Evolutionary conservation across 2,329 filamentous ascomycete genomes (phyloP).

Genomic region (Fusarium pilosicola): DNA sequence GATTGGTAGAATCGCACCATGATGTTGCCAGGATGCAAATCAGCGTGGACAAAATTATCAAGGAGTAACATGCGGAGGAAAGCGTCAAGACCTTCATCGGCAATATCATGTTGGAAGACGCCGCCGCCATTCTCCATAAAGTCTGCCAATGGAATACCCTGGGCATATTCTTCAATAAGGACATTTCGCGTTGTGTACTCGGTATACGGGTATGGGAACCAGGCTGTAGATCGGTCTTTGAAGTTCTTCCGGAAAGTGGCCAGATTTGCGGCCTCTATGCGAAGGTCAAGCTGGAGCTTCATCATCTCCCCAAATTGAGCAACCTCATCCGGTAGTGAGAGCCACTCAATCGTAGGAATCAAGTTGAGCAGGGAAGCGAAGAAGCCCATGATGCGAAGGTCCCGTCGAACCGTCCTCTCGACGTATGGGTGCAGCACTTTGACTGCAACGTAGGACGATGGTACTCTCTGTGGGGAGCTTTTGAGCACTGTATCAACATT

Average conservation of each 20-base stretch:
- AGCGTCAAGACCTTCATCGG: slow-evolving; percentile 92
- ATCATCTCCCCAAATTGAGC: slow-evolving; percentile 98
- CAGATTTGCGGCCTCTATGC: slow-evolving; percentile 93
- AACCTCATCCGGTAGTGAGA: slow-evolving; percentile 95
- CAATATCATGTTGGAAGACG: slow-evolving; percentile 92
- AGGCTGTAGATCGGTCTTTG: slow-evolving; percentile 87
- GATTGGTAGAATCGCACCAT: slow-evolving; percentile 99
- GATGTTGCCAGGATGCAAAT: slow-evolving; percentile 97
- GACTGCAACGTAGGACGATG: slow-evolving; percentile 91
- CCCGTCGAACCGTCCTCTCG: slow-evolving; percentile 88
- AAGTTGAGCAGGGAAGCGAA: slow-evolving; percentile 86
- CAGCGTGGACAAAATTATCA: slow-evolving; percentile 97
- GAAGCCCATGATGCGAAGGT: slow-evolving; percentile 92
- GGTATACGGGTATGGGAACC: slow-evolving; percentile 94
- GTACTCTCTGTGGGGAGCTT: slow-evolving; percentile 83
- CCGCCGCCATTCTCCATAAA: slow-evolving; percentile 94
- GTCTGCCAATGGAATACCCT: slow-evolving; percentile 89
- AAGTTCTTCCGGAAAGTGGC: slow-evolving; percentile 91
- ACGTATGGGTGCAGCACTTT: slow-evolving; percentile 95
- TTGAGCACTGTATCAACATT: slow-evolving; percentile 90
- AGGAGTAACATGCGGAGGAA: slow-evolving; percentile 97
- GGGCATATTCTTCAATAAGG: slow-evolving; percentile 93
- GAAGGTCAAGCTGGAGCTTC: slow-evolving; percentile 93
- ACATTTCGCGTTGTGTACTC: slow-evolving; percentile 94
- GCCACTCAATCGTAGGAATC: slow-evolving; percentile 95